phyloP scores from a whole-genome alignment of 495 filamentous ascomycete species.

The Ramalina peruviana region DNA sequence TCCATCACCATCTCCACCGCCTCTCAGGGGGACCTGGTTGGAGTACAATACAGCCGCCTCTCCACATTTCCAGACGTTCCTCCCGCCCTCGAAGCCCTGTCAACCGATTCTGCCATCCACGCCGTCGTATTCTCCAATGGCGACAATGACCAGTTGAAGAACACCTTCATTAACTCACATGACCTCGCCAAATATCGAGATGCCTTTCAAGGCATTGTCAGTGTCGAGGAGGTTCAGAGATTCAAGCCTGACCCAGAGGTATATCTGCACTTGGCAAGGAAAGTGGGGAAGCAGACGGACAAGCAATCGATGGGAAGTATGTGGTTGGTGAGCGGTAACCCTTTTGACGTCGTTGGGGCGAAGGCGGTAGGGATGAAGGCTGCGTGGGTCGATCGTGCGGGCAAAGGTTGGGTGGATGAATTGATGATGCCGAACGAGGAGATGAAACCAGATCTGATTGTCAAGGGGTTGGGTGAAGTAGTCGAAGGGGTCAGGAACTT shows the following conservation, averaged over 20 bases:
- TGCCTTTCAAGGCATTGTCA: conserved; percentile 43
- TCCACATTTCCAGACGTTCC: conserved; percentile 56
- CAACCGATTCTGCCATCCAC: conserved; percentile 26
- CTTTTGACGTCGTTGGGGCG: conserved; percentile 58
- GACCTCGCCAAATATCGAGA: conserved; percentile 36
- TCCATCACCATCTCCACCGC: conserved; percentile 26
- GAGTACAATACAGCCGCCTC: conserved; percentile 48
- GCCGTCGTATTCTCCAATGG: conserved; percentile 69
- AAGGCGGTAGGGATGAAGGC: conserved; percentile 37
- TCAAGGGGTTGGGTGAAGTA: conserved; percentile 10
- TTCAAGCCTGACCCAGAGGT: conserved; percentile 59
- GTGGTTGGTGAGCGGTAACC: conserved; percentile 65
- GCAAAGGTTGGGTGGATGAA: conserved; percentile 29
- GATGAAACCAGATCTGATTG: conserved; percentile 18
- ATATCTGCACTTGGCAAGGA: conserved; percentile 45
- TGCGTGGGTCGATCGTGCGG: conserved; percentile 54
- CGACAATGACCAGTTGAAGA: conserved; percentile 45
- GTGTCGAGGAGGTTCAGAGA: conserved; percentile 42
- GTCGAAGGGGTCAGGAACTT: background rate
- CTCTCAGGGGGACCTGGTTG: conserved; percentile 37
- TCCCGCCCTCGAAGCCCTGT: conserved; percentile 31
- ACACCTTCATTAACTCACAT: conserved; percentile 41
- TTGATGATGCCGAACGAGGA: conserved; percentile 34
- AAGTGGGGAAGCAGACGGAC: conserved; percentile 30
- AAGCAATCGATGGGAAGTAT: conserved; percentile 35